A percentile compares a stretch with the other conserved stretches of the same genome.
phyloP scores from a whole-genome alignment of 192 early-diverging fungal species.

The Backusella sp. region DNA sequence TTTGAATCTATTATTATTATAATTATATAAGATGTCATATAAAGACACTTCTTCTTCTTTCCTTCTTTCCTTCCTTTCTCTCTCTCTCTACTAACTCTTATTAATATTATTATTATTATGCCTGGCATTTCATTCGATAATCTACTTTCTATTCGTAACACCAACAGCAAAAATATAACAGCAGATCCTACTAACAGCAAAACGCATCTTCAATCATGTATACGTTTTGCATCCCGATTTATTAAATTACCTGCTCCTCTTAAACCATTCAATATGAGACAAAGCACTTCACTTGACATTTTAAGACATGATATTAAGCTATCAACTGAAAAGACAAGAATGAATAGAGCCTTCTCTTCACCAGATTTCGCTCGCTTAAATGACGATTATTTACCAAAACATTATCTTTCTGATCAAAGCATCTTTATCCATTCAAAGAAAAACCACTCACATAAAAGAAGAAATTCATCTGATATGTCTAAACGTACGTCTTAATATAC shows the following conservation, averaged over 20 bases:
- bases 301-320: neutral
- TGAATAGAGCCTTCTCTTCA: neutral
- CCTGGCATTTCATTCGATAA: neutral
- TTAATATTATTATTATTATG: neutral
- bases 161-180: neutral
- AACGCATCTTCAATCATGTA: slow-evolving; percentile 3
- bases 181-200: neutral
- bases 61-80: neutral
- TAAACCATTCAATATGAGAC: neutral
- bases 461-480: neutral
- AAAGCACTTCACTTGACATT: neutral
- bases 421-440: neutral
- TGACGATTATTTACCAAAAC: neutral
- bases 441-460: neutral
- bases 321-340: neutral
- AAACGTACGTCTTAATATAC: neutral
- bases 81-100: neutral
- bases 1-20: neutral
- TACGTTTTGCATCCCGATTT: neutral
- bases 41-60: neutral
- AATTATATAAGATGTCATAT: neutral
- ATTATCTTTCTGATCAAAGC: neutral
- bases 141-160: neutral
- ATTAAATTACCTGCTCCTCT: slow-evolving; percentile 10
- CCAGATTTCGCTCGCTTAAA: neutral